Evolutionary conservation across 2,329 filamentous ascomycete genomes (phyloP), one percentile per base, ranked within the genome.

Genomic region (Colletotrichum paranaense): DNA sequence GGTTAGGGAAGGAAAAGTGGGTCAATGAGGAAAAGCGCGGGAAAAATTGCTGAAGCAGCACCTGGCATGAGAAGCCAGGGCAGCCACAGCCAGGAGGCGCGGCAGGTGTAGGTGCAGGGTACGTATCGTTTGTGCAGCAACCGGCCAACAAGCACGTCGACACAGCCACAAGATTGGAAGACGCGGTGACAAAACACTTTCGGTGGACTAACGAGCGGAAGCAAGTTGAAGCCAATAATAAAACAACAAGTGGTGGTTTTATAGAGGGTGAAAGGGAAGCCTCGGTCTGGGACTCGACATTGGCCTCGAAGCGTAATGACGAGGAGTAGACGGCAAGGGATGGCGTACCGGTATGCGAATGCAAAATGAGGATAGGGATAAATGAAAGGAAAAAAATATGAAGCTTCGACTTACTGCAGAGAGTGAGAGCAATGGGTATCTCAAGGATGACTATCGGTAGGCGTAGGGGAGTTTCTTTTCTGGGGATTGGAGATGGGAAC

Each of bases 1-100:
- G 70, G 70, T 70, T 73, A 73, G 67, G 67, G 30, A 55, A 56
- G n/a, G 67, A 38, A 57, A 68, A 62, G 63, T 57, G 70, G 68
- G 46, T 32, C 57, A 7, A 22, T 24, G 35, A 49, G 28, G 38
- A 35, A 67, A 70, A 62, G 46, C 62, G 60, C 28, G 58, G 57
- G 56, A 69, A 68, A 64, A 63, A 55, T 22, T 46, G 62, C 30
- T 73, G 66, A 68, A 62, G 70, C 66, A n/a, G 60, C 38, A 42
- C 38, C 52, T 42, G 67, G 59, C 66, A 67, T 60, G 70, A 70
- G 32, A 58, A 32, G 30, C 58, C 58, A 49, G 66, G 57, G 52
- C 56, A 72, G 68, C 68, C 65, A 72, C 69, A 68, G 57, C 55
- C 60, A 62, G 58, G 22, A 65, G 52, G 35, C n/a, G 46, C 32